Evolutionary conservation across 2,329 filamentous ascomycete genomes (phyloP), one percentile per base, ranked within the genome.

Genomic region (Colletotrichum sp.): DNA sequence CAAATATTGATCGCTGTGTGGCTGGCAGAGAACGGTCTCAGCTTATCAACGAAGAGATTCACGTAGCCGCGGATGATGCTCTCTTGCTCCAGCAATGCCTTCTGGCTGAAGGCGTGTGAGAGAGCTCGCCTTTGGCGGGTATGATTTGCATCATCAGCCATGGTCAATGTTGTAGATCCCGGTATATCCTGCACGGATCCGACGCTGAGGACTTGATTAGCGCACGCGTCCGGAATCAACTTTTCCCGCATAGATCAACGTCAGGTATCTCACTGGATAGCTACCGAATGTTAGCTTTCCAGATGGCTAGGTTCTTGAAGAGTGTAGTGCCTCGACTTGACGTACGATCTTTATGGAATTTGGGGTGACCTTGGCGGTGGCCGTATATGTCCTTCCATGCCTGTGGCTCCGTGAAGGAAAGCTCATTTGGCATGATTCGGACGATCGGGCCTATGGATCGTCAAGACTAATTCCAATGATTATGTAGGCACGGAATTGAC

Each of bases 101-200:
- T 70, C 29, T 79, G 74, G 34, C 76, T 75, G 74, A 83, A 83
- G 31, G 78, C 81, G 43, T 79, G 80, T 0, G 69, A 76, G 5
- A 84, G 78, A 7, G 80, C 77, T 51, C 80, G 80, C 33, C 82
- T 80, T 75, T 84, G 81, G 21, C 80, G 79, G n/a, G 77, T 76
- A 76, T 86, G 83, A 47, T 81, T 77, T 21, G 76, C 51, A 51
- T 81, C 77, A 66, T 78, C 74, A 66, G 79, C 82, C 78, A 78
- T 82, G 76, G 78, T 82, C 72, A 81, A 76, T 76, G 80, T 82
- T 57, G 80, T 81, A 68, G 80, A 79, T 75, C 83, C 79, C 11
- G 77, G 77, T 12, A 82, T 79, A 65, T 80, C 79, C 67, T 82
- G 87, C 13, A 78, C 76, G 57, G 75, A 76, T 9, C 70, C 67